Conservation (phyloP, 306 rosid genomes). For the Lathyrus tuberosus region DNA sequence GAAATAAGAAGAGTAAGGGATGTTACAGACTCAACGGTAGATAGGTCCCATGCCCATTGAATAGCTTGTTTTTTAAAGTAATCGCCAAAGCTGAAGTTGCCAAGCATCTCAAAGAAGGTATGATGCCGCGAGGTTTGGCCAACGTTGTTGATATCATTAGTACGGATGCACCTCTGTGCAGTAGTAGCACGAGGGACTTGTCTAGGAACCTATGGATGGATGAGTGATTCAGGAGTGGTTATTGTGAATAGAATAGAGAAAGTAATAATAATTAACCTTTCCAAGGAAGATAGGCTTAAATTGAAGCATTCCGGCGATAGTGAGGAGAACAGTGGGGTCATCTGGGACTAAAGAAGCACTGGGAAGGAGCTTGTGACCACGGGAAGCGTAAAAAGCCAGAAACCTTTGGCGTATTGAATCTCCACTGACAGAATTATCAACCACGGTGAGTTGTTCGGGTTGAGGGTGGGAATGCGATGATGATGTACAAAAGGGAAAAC, state of each 20-base stretch:
- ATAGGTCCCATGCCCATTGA: conserved; percentile 93
- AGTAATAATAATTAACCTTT: conserved; percentile 31
- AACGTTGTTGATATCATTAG: conserved; percentile 87
- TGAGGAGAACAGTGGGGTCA: conserved; percentile 87
- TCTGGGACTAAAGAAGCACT: conserved; percentile 93
- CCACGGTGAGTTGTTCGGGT: no score
- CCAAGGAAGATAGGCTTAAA: conserved; percentile 93
- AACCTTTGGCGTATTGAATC: conserved; percentile 74
- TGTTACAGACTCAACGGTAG: conserved; percentile 72
- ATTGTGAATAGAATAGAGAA: no score
- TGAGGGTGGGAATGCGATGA: conserved; percentile 23
- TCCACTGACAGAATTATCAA: conserved; percentile 53
- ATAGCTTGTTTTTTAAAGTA: conserved; percentile 95
- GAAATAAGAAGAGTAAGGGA: not conserved
- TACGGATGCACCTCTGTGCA: conserved; percentile 87
- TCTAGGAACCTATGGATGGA: conserved; percentile 47
- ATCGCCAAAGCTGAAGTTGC: conserved; percentile 96
- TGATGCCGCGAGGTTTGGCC: conserved; percentile 89
- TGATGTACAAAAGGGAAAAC: conserved; percentile 50
- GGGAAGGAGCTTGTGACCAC: conserved; percentile 84
- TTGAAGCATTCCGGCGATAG: conserved; percentile 99
- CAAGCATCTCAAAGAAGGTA: conserved; percentile 96
- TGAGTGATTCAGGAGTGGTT: no score
- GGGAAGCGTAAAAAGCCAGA: conserved; percentile 75
- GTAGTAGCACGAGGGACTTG: conserved; percentile 81